These are phyloP conservation scores for Fragaria nilgerrensis DNA, from an alignment of 306 rosid species.

Conservation along the genomic window DNA sequence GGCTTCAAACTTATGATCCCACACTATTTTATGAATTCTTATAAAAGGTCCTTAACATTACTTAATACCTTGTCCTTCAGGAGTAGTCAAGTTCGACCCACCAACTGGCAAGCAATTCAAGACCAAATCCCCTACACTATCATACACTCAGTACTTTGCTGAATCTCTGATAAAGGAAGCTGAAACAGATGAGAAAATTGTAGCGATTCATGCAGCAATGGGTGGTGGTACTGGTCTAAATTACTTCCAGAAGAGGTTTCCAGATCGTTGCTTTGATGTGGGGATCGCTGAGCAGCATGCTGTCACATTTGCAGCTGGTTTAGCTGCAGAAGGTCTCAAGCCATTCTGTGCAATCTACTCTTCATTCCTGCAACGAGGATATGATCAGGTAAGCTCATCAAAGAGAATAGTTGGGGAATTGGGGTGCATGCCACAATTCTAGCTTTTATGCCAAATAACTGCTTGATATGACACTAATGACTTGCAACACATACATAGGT, in stretches of 20 bases:
- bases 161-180: conserved; percentile 91
- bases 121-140: conserved; percentile 55
- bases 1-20: conserved; percentile 13
- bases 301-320: conserved; percentile 93
- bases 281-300: conserved; percentile 98
- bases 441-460: background rate
- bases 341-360: conserved; percentile 93
- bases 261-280: conserved; percentile 85
- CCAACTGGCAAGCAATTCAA: conserved; percentile 78
- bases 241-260: conserved; percentile 80
- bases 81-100: conserved; percentile 85
- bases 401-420: background rate
- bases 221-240: conserved; percentile 93
- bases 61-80: conserved; percentile 35
- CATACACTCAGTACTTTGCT: conserved; percentile 81
- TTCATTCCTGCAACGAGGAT: conserved; percentile 89
- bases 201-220: conserved; percentile 97
- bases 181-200: conserved; percentile 64
- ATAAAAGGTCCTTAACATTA: conserved; percentile 9
- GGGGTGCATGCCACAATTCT: background rate
- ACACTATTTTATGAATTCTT: conserved; percentile 5
- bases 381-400: conserved; percentile 65
- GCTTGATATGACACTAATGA: conserved; percentile 1
- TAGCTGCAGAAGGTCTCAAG: conserved; percentile 91
- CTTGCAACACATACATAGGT: conserved; percentile 42